Conservation (phyloP, 2,329 filamentous ascomycete species). For the Scedosporium boydii region DNA sequence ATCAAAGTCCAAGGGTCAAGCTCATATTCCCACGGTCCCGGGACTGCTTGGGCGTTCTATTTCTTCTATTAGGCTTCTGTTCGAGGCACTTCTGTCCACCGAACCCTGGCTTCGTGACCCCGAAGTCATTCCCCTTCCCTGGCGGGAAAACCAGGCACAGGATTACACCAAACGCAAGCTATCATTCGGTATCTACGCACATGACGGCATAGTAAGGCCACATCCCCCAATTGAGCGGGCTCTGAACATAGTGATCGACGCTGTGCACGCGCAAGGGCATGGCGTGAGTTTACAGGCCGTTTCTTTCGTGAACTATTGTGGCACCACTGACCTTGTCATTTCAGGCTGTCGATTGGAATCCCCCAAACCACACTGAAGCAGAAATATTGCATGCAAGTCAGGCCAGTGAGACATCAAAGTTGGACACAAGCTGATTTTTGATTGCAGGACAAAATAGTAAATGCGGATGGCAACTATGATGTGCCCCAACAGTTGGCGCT, state of each 20-base stretch:
- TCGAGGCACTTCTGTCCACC: background rate
- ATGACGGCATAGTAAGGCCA: constrained; percentile 6
- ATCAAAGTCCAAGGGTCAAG: constrained; percentile 2
- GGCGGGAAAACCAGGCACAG: background rate
- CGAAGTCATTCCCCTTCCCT: background rate
- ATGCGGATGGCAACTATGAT: constrained; percentile 4
- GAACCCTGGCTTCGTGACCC: constrained; percentile 2
- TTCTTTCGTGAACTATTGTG: background rate
- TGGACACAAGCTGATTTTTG: background rate
- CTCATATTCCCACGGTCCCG: background rate
- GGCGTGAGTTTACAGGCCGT: background rate
- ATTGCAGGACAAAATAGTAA: background rate
- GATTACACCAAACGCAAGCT: background rate
- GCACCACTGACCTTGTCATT: background rate
- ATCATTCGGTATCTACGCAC: background rate
- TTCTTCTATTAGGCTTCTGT: background rate
- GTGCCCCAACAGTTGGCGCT: background rate
- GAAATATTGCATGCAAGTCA: background rate
- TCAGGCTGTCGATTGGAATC: constrained; percentile 1
- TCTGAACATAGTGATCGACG: background rate
- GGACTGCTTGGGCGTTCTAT: background rate
- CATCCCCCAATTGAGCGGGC: constrained; percentile 7
- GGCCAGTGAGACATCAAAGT: background rate
- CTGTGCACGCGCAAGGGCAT: background rate
- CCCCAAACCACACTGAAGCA: background rate